Conservation (phyloP, 345 rosid species). For the Gossypium sturtianum region DNA sequence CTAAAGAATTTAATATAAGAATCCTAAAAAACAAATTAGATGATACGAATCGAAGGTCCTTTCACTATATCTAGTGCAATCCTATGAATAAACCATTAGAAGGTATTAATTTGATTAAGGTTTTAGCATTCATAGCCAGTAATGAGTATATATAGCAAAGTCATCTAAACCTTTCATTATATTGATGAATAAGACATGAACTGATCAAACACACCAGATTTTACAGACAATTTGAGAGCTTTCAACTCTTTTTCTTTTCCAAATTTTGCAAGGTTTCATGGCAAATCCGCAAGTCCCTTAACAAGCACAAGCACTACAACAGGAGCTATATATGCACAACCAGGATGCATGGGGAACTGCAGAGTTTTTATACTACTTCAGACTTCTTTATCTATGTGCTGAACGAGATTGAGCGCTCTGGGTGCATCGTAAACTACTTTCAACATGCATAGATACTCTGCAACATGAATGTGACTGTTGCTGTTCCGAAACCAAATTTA, state of each 20-base stretch:
- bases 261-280: neutral
- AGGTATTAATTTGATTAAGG: too few species aligned
- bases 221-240: neutral
- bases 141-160: neutral
- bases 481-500: neutral
- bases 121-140: neutral
- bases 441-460: neutral
- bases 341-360: neutral
- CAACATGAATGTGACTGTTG: neutral
- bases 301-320: slow-evolving; percentile 1
- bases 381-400: neutral
- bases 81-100: too few species aligned
- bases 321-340: neutral
- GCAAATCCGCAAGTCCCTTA: neutral
- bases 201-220: neutral
- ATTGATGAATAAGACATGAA: neutral
- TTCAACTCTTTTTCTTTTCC: neutral
- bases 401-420: neutral
- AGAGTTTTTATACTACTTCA: neutral
- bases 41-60: too few species aligned
- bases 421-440: neutral
- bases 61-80: too few species aligned
- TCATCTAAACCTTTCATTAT: neutral
- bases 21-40: too few species aligned
- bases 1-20: too few species aligned